These are phyloP conservation scores for Fraxinus cuspidata DNA, from an alignment of 257 asterid genomes.

Conservation along the genomic window DNA sequence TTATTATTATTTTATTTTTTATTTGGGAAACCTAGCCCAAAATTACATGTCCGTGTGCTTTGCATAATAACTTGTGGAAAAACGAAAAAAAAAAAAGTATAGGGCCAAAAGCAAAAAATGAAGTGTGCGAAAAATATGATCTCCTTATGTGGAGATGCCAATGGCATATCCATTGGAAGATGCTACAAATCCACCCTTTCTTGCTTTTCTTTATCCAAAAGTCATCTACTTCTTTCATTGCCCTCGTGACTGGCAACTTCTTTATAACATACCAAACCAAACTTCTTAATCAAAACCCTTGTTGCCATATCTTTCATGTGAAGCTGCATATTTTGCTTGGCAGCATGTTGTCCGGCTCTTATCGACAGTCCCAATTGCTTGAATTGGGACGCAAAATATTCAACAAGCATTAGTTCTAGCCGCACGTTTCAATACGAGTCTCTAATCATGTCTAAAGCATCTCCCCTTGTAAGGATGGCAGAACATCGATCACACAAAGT, in stretches of 20 bases:
- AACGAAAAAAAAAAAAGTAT: too few species aligned
- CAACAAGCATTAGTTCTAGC: not conserved
- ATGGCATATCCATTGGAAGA: conserved; percentile 44
- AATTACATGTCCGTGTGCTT: too few species aligned
- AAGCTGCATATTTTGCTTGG: conserved; percentile 7
- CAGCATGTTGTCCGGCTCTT: conserved; percentile 1
- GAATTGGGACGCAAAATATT: not conserved
- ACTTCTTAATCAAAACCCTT: conserved; percentile 29
- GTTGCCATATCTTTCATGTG: conserved; percentile 8
- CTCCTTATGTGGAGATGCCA: conserved; percentile 12
- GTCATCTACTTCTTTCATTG: conserved; percentile 25
- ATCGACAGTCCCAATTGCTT: not conserved
- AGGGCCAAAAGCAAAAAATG: too few species aligned
- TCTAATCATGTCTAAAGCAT: not conserved
- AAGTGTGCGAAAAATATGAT: too few species aligned
- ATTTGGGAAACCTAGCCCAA: too few species aligned
- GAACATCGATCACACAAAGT: not conserved
- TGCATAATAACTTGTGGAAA: too few species aligned
- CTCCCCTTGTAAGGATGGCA: not conserved
- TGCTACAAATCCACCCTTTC: conserved; percentile 24
- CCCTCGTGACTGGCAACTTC: conserved; percentile 23
- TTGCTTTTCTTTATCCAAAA: conserved; percentile 23
- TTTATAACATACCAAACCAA: conserved; percentile 8
- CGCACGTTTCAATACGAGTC: not conserved
- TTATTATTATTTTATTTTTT: too few species aligned